These are phyloP conservation scores for Macroventuria anomochaeta DNA, from an alignment of 2,329 filamentous ascomycete species.

Conservation along the genomic window DNA sequence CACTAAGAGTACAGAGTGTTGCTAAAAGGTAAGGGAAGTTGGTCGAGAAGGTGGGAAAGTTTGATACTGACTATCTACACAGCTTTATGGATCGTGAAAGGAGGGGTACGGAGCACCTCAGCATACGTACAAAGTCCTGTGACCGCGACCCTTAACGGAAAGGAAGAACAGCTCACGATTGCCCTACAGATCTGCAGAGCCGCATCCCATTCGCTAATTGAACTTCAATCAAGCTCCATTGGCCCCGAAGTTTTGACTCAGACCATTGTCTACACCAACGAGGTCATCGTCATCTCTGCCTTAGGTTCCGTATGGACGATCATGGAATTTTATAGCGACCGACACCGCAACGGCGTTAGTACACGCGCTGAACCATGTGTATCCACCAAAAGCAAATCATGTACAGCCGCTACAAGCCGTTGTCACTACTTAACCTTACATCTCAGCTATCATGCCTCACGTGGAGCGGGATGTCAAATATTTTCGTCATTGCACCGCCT, in stretches of 20 bases:
- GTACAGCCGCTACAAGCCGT: slow-evolving; percentile 1
- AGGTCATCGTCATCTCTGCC: slow-evolving; percentile 1
- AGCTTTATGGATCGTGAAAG: slow-evolving; percentile 4
- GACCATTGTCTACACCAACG: not conserved
- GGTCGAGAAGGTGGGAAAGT: not conserved
- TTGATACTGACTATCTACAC: not conserved
- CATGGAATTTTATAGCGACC: slow-evolving; percentile 12
- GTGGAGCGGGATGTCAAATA: not conserved
- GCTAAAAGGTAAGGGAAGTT: not conserved
- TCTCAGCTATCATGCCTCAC: not conserved
- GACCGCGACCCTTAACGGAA: slow-evolving; percentile 1
- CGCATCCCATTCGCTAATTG: slow-evolving; percentile 1
- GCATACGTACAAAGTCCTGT: not conserved
- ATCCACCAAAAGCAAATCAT: slow-evolving; percentile 4
- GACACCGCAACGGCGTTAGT: not conserved
- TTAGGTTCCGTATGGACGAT: slow-evolving; percentile 3
- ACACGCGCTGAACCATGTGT: slow-evolving; percentile 4
- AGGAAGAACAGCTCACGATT: not conserved
- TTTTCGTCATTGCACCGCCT: not conserved
- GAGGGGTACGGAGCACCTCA: slow-evolving; percentile 3
- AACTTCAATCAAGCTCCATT: not conserved
- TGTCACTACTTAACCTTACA: not conserved
- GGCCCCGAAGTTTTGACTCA: not conserved
- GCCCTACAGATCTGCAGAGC: not conserved
- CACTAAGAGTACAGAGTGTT: slow-evolving; percentile 1